Conservation (phyloP, 2,329 filamentous ascomycete species). For the Microdochium bolleyi region DNA sequence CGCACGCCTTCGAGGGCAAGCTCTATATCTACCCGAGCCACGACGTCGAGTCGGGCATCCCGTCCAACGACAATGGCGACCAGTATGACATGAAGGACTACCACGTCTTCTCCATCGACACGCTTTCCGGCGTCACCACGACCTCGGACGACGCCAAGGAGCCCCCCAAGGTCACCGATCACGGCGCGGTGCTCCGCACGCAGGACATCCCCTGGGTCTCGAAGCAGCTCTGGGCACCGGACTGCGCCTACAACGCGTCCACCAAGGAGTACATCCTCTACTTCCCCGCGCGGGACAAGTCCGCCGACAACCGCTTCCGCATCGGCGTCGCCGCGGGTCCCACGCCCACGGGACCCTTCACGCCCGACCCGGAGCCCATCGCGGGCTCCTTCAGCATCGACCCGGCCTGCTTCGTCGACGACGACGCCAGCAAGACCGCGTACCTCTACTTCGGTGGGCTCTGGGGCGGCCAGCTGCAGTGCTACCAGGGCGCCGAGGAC, state of each 20-base stretch:
- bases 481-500: conserved; percentile 51
- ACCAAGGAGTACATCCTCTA: conserved; percentile 62
- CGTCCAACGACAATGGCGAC: conserved; percentile 77
- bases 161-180: conserved; percentile 52
- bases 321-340: conserved; percentile 64
- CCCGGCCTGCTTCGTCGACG: conserved; percentile 66
- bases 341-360: conserved; percentile 62
- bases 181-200: conserved; percentile 59
- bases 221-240: conserved; percentile 76
- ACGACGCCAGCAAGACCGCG: conserved; percentile 43
- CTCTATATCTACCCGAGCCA: conserved; percentile 78
- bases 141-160: conserved; percentile 42
- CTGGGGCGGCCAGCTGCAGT: conserved; percentile 76
- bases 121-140: conserved; percentile 33
- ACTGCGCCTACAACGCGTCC: conserved; percentile 58
- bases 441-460: conserved; percentile 74
- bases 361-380: conserved; percentile 55
- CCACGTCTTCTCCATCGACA: conserved; percentile 47
- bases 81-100: conserved; percentile 83
- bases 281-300: conserved; percentile 66
- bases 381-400: conserved; percentile 68
- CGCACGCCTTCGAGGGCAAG: conserved; percentile 68
- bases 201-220: conserved; percentile 67
- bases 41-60: conserved; percentile 66
- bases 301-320: conserved; percentile 53